A percentile compares a stretch with the other conserved stretches of the same genome.
Conservation (phyloP, 306 rosid species). For the Spatholobus suberectus region DNA sequence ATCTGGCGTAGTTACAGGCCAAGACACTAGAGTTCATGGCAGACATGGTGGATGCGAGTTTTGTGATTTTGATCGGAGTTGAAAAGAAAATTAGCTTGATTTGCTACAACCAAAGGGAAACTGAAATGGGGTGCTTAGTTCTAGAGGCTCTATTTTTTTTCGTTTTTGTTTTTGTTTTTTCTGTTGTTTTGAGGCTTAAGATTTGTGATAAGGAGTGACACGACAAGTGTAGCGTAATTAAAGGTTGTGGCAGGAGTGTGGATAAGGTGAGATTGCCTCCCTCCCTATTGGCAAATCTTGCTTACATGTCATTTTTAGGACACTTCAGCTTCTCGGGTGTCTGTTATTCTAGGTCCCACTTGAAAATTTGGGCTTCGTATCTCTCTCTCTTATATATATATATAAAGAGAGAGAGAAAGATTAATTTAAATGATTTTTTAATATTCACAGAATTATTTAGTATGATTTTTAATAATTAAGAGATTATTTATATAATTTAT, state of each 20-base stretch:
- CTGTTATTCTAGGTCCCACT: slow-evolving; percentile 58
- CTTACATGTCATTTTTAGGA: neutral
- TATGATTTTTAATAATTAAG: no score
- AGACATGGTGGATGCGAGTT: slow-evolving; percentile 56
- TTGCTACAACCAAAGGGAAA: no score
- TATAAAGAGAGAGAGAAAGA: no score
- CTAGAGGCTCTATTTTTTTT: neutral
- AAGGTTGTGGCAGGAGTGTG: slow-evolving; percentile 77
- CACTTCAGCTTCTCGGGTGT: slow-evolving; percentile 33
- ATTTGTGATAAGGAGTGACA: slow-evolving; percentile 41
- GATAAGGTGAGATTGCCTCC: slow-evolving; percentile 92
- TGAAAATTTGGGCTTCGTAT: no score
- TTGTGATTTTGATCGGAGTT: no score
- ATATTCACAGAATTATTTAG: no score
- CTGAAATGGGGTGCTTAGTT: neutral
- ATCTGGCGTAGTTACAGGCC: slow-evolving; percentile 71
- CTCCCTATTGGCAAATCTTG: slow-evolving; percentile 69
- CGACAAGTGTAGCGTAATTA: slow-evolving; percentile 21
- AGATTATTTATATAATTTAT: no score
- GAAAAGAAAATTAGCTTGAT: no score
- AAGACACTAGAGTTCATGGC: slow-evolving; percentile 79
- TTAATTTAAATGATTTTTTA: no score
- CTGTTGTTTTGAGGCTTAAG: slow-evolving; percentile 9
- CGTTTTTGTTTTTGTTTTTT: neutral
- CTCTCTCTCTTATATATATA: no score